phyloP scores from a whole-genome alignment of 1,139 yeast genomes.

The Nakaseomyces bracarensis region DNA sequence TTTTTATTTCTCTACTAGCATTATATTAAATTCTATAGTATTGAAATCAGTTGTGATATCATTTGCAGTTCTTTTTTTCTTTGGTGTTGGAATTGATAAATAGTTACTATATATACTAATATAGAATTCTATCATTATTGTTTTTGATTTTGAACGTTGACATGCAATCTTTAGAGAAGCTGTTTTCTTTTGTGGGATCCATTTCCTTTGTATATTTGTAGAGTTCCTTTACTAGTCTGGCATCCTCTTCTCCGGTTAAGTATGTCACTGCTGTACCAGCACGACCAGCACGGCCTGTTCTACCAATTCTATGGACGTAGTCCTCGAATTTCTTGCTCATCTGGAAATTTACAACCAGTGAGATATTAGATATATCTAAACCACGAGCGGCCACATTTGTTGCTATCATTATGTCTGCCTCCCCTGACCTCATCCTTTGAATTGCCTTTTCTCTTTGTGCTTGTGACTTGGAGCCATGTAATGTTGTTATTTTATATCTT shows the following conservation, averaged over 20 bases:
- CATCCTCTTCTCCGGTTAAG: conserved; percentile 50
- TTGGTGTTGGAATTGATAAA: too few species aligned
- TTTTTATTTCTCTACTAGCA: background rate
- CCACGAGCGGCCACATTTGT: conserved; percentile 99
- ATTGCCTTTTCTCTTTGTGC: conserved; percentile 80
- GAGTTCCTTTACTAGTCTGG: conserved; percentile 45
- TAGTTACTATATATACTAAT: background rate
- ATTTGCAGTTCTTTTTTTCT: background rate
- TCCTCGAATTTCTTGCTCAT: conserved; percentile 73
- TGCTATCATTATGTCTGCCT: conserved; percentile 89
- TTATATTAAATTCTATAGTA: too few species aligned
- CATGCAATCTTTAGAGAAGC: conserved; percentile 15
- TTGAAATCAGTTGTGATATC: too few species aligned
- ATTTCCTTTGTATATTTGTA: conserved; percentile 18
- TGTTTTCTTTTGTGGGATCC: conserved; percentile 18
- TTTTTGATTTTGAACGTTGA: conserved; percentile 14
- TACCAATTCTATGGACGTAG: conserved; percentile 86
- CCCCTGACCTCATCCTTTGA: conserved; percentile 77
- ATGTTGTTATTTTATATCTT: conserved; percentile 42
- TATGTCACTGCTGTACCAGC: conserved; percentile 70
- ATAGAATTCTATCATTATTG: conserved; percentile 12
- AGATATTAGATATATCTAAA: conserved; percentile 80
- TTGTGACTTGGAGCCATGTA: conserved; percentile 86
- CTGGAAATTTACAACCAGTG: conserved; percentile 78
- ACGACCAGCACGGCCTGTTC: conserved; percentile 93